Conservation (phyloP, 495 filamentous ascomycete genomes). For the Jackrogersella minutella region DNA sequence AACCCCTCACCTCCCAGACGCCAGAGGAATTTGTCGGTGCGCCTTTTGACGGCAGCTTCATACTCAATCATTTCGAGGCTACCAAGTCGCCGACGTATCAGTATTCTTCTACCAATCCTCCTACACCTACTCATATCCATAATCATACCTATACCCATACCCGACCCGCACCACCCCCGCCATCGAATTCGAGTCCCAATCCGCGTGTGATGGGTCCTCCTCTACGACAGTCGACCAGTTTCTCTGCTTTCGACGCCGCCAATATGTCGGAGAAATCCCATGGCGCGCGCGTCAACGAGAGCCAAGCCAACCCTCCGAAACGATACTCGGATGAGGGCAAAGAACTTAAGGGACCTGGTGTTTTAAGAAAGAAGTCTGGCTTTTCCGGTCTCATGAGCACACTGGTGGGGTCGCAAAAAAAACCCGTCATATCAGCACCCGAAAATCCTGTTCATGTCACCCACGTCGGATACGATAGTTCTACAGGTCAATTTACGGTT, state of each 20-base stretch:
- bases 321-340: conserved; percentile 86
- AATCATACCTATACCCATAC: conserved; percentile 40
- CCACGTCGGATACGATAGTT: conserved; percentile 96
- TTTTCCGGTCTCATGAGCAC: conserved; percentile 96
- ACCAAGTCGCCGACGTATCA: conserved; percentile 54
- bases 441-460: conserved; percentile 98
- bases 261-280: conserved; percentile 59
- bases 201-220: conserved; percentile 62
- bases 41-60: conserved; percentile 73
- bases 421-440: conserved; percentile 91
- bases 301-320: conserved; percentile 69
- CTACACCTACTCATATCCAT: not conserved
- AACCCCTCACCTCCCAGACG: conserved; percentile 67
- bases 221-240: conserved; percentile 83
- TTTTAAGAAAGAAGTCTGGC: conserved; percentile 86
- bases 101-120: conserved; percentile 43
- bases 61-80: conserved; percentile 74
- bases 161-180: conserved; percentile 60
- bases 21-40: conserved; percentile 76
- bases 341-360: conserved; percentile 61
- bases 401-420: conserved; percentile 87
- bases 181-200: conserved; percentile 67
- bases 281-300: conserved; percentile 62
- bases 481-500: conserved; percentile 96
- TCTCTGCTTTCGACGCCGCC: conserved; percentile 64